These are phyloP conservation scores for Bisporella sp. DNA, from an alignment of 2,329 filamentous ascomycete genomes.

Conservation along the genomic window DNA sequence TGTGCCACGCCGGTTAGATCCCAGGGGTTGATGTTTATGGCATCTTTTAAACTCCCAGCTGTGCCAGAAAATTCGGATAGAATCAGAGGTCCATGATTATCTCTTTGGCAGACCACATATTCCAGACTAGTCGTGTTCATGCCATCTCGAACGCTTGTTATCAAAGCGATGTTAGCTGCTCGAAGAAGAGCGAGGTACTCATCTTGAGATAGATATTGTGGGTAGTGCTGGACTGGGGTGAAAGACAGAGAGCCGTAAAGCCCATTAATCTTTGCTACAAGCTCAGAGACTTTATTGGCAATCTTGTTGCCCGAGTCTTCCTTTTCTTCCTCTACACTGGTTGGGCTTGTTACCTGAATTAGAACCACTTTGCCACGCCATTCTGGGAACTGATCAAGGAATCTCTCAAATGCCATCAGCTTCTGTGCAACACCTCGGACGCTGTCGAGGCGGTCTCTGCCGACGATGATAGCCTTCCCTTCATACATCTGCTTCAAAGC, in stretches of 20 bases:
- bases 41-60: slow-evolving; percentile 74
- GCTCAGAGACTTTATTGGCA: slow-evolving; percentile 80
- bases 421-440: slow-evolving; percentile 94
- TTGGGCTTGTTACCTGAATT: slow-evolving; percentile 91
- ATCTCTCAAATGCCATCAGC: slow-evolving; percentile 86
- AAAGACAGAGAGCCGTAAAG: slow-evolving; percentile 82
- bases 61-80: slow-evolving; percentile 96
- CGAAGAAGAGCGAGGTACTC: slow-evolving; percentile 95
- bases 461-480: slow-evolving; percentile 93
- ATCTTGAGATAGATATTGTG: slow-evolving; percentile 81
- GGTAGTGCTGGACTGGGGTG: slow-evolving; percentile 88
- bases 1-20: slow-evolving; percentile 78
- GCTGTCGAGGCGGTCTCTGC: slow-evolving; percentile 87
- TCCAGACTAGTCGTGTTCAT: slow-evolving; percentile 98
- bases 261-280: slow-evolving; percentile 89
- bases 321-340: slow-evolving; percentile 69
- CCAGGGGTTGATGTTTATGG: slow-evolving; percentile 97
- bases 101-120: slow-evolving; percentile 87
- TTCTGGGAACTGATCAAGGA: slow-evolving; percentile 83
- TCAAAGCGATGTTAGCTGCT: slow-evolving; percentile 83
- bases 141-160: slow-evolving; percentile 91
- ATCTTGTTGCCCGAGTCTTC: slow-evolving; percentile 75
- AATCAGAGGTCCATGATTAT: slow-evolving; percentile 80
- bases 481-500: slow-evolving; percentile 70
- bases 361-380: slow-evolving; percentile 90